phyloP scores from a whole-genome alignment of 2,329 filamentous ascomycete species.

The Daldinia sp. region DNA sequence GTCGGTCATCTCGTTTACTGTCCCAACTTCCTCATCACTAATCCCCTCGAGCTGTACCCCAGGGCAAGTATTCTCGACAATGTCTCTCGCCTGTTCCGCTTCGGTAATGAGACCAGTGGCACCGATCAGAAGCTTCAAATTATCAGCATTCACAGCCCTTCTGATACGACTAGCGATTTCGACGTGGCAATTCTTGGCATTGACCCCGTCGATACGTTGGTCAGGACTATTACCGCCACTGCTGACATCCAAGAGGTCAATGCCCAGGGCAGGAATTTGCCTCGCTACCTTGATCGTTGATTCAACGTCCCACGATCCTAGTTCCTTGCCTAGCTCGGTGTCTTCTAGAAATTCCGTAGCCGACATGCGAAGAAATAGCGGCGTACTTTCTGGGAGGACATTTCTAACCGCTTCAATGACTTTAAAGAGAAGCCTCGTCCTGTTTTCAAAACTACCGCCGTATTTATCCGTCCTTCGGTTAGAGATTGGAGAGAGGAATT shows the following conservation, averaged over 20 bases:
- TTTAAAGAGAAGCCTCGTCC: background rate
- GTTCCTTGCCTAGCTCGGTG: background rate
- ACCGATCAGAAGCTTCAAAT: background rate
- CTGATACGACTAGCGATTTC: background rate
- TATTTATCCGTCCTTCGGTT: slow-evolving; percentile 46
- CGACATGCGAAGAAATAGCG: background rate
- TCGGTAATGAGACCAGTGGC: background rate
- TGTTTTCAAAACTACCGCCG: slow-evolving; percentile 37
- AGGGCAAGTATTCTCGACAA: background rate
- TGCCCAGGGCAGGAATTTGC: background rate
- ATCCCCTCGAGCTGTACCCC: background rate
- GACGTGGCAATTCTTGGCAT: background rate
- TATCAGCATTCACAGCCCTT: background rate
- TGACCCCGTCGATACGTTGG: background rate
- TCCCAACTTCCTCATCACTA: background rate
- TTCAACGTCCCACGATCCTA: background rate
- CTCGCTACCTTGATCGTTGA: background rate
- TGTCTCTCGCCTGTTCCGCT: background rate
- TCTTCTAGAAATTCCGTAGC: background rate
- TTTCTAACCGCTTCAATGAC: background rate
- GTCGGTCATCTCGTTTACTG: background rate
- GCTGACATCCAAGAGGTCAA: background rate
- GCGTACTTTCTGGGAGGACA: background rate
- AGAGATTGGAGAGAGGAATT: slow-evolving; percentile 38
- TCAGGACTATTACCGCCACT: background rate